These are phyloP conservation scores for Trichoderma sp. DNA, from an alignment of 2,329 filamentous ascomycete species.

Conservation along the genomic window DNA sequence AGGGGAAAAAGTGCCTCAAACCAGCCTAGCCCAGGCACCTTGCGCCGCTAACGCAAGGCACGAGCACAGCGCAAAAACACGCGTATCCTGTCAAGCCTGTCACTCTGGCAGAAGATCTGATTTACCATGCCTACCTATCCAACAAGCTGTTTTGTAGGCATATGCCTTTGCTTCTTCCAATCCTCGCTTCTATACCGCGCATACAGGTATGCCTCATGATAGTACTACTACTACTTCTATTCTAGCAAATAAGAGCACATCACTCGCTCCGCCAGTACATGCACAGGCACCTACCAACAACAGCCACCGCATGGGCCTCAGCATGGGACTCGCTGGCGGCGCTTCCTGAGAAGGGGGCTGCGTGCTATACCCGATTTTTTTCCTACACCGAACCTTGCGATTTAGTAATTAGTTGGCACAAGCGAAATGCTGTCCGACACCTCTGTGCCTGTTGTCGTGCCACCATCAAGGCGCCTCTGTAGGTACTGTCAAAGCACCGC, in stretches of 20 bases:
- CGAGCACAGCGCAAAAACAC: neutral
- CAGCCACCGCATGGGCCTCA: neutral
- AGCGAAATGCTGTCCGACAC: slow-evolving; percentile 12
- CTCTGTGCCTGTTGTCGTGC: neutral
- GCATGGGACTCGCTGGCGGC: neutral
- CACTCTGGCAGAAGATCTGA: neutral
- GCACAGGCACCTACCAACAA: neutral
- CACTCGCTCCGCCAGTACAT: neutral
- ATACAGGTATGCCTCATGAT: too few relatives aligned
- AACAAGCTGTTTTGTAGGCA: neutral
- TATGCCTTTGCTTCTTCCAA: neutral
- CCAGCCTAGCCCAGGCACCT: slow-evolving; percentile 18
- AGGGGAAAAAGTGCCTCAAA: slow-evolving; percentile 4
- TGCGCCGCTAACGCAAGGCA: slow-evolving; percentile 20
- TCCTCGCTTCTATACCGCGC: neutral
- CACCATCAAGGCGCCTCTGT: neutral
- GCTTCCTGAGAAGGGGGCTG: neutral
- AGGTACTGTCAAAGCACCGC: neutral
- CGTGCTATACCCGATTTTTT: neutral
- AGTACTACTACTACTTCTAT: too few relatives aligned
- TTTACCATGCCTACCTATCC: too few relatives aligned
- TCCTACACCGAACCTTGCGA: neutral
- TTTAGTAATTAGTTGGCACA: slow-evolving; percentile 8
- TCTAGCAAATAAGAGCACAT: neutral
- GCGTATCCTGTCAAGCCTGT: neutral